These are phyloP conservation scores for Mucor irregularis DNA, from an alignment of 371 early-diverging fungal species.

Conservation along the genomic window DNA sequence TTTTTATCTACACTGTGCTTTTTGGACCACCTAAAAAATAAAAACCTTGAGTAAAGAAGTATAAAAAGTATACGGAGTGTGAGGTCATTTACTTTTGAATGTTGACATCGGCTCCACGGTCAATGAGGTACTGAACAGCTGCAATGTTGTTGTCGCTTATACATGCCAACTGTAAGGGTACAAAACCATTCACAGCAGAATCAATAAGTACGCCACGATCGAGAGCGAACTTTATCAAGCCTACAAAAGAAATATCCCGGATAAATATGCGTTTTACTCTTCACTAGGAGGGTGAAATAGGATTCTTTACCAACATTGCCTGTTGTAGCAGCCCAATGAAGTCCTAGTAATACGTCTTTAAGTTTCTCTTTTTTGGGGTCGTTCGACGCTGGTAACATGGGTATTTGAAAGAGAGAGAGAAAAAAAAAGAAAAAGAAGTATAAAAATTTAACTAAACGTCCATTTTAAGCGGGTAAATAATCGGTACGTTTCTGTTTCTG, in stretches of 20 bases:
- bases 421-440: not conserved
- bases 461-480: not conserved
- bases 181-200: slow-evolving; percentile 59
- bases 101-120: slow-evolving; percentile 68
- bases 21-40: slow-evolving; percentile 23
- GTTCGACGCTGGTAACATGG: not conserved
- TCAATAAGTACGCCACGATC: slow-evolving; percentile 65
- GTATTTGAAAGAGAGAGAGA: not conserved
- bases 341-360: slow-evolving; percentile 46
- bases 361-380: slow-evolving; percentile 35
- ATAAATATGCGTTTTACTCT: not conserved
- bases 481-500: too few relatives aligned
- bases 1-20: slow-evolving; percentile 27
- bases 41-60: not conserved
- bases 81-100: slow-evolving; percentile 38
- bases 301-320: slow-evolving; percentile 60
- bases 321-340: slow-evolving; percentile 65
- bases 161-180: slow-evolving; percentile 65
- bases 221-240: slow-evolving; percentile 58
- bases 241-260: slow-evolving; percentile 32
- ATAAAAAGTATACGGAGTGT: not conserved
- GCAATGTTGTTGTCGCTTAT: slow-evolving; percentile 54
- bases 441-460: too few relatives aligned
- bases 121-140: slow-evolving; percentile 62
- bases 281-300: not conserved